These are phyloP conservation scores for Lanmaoa rubissima DNA, from an alignment of 768 basidiomycete genomes.

Conservation along the genomic window DNA sequence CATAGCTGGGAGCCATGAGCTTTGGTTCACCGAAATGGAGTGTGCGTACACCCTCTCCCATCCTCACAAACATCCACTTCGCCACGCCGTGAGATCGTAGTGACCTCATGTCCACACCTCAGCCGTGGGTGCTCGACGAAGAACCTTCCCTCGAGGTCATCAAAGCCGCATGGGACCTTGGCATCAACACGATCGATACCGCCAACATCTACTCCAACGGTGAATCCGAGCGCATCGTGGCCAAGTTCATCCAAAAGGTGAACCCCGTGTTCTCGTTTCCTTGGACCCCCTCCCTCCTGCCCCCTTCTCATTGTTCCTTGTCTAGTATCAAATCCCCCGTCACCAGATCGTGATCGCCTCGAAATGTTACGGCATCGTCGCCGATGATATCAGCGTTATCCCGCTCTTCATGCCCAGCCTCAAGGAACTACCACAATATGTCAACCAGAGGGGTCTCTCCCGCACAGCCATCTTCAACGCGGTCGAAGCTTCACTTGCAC, in stretches of 20 bases:
- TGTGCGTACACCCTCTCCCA: background rate
- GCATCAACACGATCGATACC: slow-evolving; percentile 41
- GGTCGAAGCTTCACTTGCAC: slow-evolving; percentile 36
- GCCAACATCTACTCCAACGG: slow-evolving; percentile 39
- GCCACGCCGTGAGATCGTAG: background rate
- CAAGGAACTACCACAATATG: slow-evolving; percentile 14
- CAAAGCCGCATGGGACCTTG: slow-evolving; percentile 40
- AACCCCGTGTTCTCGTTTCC: background rate
- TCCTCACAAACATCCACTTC: too few species aligned
- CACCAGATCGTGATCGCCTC: slow-evolving; percentile 32
- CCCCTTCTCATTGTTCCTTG: background rate
- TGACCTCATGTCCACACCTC: background rate
- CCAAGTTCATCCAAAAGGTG: slow-evolving; percentile 38
- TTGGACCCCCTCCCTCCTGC: too few species aligned
- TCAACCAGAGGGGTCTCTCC: slow-evolving; percentile 37
- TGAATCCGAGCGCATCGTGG: slow-evolving; percentile 38
- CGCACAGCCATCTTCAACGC: slow-evolving; percentile 39
- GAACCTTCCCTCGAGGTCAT: slow-evolving; percentile 32
- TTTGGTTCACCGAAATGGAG: slow-evolving; percentile 1
- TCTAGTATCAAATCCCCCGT: slow-evolving; percentile 33
- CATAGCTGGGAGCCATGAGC: slow-evolving; percentile 26
- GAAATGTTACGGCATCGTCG: slow-evolving; percentile 25
- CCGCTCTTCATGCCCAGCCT: background rate
- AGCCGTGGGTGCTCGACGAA: slow-evolving; percentile 30
- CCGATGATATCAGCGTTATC: background rate